Percentiles rank a stretch among this genome's conserved stretches.
phyloP scores from a whole-genome alignment of 192 early-diverging fungal genomes.

The Mortierella hygrophila region DNA sequence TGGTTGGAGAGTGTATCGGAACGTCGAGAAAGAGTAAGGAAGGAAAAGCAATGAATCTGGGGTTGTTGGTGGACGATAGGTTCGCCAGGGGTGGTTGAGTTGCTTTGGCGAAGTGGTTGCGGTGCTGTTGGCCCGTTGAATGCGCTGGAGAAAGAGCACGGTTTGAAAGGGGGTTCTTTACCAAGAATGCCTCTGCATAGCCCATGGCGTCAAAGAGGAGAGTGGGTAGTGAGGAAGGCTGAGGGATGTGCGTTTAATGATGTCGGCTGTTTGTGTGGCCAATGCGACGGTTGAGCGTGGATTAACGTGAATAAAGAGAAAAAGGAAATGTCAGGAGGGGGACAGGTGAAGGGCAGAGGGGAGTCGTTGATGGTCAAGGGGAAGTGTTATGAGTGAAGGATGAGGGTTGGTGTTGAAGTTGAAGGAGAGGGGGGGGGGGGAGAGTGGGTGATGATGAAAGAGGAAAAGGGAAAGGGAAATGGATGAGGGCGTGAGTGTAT shows the following conservation, averaged over 20 bases:
- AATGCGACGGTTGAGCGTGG: slow-evolving; percentile 1
- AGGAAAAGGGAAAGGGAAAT: neutral
- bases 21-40: neutral
- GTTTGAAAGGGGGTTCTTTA: neutral
- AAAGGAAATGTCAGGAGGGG: neutral
- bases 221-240: neutral
- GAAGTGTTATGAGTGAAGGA: neutral
- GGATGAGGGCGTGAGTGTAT: neutral
- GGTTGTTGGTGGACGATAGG: neutral
- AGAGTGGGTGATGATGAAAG: neutral
- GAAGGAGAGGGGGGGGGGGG: neutral
- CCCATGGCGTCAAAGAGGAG: neutral
- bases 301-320: slow-evolving; percentile 2
- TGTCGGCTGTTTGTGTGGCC: slow-evolving; percentile 1
- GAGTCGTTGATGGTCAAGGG: neutral
- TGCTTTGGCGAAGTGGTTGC: neutral
- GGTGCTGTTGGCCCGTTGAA: neutral
- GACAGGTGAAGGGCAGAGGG: neutral
- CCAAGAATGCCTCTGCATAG: slow-evolving; percentile 27
- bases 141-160: neutral
- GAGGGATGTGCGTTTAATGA: neutral
- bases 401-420: neutral
- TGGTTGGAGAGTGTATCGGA: neutral
- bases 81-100: neutral
- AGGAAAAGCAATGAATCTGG: neutral